These are phyloP conservation scores for Suhomyces xylopsoci DNA, from an alignment of 805 yeast genomes.

Conservation along the genomic window DNA sequence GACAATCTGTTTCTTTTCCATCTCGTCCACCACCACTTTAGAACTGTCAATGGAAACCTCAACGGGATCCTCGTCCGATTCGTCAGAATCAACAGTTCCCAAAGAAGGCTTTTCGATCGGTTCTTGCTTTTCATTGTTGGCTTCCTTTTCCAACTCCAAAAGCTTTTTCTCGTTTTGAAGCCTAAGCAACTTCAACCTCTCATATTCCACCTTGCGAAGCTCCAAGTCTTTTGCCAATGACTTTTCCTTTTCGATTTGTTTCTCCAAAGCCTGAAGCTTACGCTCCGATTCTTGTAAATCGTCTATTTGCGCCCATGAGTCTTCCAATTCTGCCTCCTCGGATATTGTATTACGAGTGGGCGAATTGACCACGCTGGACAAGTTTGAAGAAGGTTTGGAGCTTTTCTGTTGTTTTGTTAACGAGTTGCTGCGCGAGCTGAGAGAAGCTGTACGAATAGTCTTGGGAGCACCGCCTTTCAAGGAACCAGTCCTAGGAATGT, in stretches of 20 bases:
- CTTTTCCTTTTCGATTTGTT: conserved; percentile 39
- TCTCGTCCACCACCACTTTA: conserved; percentile 23
- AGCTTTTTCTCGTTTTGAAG: conserved; percentile 27
- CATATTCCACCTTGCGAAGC: conserved; percentile 33
- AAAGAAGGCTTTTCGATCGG: background rate
- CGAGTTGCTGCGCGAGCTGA: conserved; percentile 10
- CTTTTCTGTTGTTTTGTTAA: conserved; percentile 8
- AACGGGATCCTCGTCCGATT: conserved; percentile 1
- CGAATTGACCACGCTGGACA: conserved; percentile 11
- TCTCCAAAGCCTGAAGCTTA: conserved; percentile 26
- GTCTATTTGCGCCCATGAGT: conserved; percentile 17
- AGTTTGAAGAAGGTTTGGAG: conserved; percentile 11
- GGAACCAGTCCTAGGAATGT: conserved; percentile 22
- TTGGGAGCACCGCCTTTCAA: conserved; percentile 8
- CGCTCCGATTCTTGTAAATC: conserved; percentile 24
- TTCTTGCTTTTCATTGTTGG: background rate
- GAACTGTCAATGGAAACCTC: conserved; percentile 20
- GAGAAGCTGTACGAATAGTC: conserved; percentile 23
- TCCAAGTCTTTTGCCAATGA: conserved; percentile 37
- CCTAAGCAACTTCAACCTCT: conserved; percentile 26
- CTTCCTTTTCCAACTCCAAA: conserved; percentile 10
- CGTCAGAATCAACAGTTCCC: background rate
- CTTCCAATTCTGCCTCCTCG: conserved; percentile 20
- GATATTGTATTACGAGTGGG: conserved; percentile 10
- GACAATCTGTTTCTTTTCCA: conserved; percentile 13